phyloP scores from a whole-genome alignment of 495 filamentous ascomycete genomes.

The Bombardia bombarda region DNA sequence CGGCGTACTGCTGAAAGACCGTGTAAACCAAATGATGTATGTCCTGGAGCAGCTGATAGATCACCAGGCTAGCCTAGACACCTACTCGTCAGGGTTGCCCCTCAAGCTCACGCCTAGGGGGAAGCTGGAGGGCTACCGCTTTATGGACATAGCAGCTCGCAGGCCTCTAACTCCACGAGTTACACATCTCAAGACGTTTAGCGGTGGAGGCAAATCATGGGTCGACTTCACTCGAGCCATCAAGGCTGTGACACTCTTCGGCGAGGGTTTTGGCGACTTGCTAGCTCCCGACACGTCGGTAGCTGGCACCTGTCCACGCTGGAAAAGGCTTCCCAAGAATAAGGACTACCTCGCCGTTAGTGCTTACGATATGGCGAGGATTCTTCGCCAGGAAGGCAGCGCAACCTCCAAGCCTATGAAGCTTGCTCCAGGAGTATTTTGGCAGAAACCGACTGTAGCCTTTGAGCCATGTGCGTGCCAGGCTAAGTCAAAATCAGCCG shows the following conservation, averaged over 20 bases:
- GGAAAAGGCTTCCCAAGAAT: neutral
- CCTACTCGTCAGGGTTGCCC: neutral
- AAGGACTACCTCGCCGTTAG: constrained; percentile 5
- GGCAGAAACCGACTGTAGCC: neutral
- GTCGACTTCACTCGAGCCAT: constrained; percentile 7
- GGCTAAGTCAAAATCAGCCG: neutral
- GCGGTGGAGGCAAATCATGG: constrained; percentile 8
- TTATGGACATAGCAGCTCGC: constrained; percentile 6
- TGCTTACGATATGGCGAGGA: constrained; percentile 1
- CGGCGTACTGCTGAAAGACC: neutral
- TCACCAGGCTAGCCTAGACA: constrained; percentile 1
- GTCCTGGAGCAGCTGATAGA: constrained; percentile 3
- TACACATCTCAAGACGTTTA: neutral
- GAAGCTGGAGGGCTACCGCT: constrained; percentile 5
- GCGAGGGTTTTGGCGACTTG: constrained; percentile 8
- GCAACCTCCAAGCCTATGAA: neutral
- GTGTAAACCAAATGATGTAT: constrained; percentile 2
- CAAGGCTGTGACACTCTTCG: constrained; percentile 4
- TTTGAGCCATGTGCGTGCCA: neutral
- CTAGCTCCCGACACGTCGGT: neutral
- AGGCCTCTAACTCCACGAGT: neutral
- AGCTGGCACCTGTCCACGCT: neutral
- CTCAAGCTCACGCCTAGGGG: neutral
- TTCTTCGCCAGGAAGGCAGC: constrained; percentile 5
- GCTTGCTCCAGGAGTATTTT: constrained; percentile 2